Conservation (phyloP, 1,284 basidiomycete species). For the Fomitopsis pinicola region DNA sequence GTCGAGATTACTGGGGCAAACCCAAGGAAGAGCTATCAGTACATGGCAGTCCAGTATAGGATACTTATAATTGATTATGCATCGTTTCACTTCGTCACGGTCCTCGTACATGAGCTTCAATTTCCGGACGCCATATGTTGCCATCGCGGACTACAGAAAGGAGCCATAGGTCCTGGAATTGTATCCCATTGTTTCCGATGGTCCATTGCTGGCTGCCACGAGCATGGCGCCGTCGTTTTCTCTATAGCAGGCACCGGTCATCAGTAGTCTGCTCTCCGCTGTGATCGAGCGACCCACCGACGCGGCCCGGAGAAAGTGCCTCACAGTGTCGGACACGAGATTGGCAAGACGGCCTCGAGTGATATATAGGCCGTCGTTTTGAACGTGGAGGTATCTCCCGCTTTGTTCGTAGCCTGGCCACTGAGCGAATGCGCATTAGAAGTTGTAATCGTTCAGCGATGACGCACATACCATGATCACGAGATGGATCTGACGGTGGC, state of each 20-base stretch:
- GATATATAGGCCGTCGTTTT: slow-evolving; percentile 9
- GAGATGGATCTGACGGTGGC: slow-evolving; percentile 15
- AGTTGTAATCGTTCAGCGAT: background rate
- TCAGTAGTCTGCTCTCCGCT: background rate
- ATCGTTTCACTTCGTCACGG: background rate
- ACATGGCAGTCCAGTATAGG: background rate
- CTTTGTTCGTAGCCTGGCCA: slow-evolving; percentile 17
- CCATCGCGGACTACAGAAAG: slow-evolving; percentile 12
- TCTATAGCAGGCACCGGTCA: background rate
- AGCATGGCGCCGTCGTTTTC: background rate
- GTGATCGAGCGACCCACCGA: slow-evolving; percentile 5
- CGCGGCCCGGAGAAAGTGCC: slow-evolving; percentile 5
- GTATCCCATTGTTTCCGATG: slow-evolving; percentile 8
- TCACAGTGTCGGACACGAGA: slow-evolving; percentile 9
- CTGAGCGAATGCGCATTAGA: slow-evolving; percentile 4
- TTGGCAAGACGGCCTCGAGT: slow-evolving; percentile 14
- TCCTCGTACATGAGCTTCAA: slow-evolving; percentile 14
- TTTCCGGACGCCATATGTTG: slow-evolving; percentile 18
- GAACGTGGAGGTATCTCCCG: slow-evolving; percentile 15
- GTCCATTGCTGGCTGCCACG: slow-evolving; percentile 8
- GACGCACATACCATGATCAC: slow-evolving; percentile 13
- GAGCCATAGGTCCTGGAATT: slow-evolving; percentile 16
- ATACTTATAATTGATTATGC: background rate
- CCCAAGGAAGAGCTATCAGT: background rate
- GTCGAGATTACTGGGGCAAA: background rate